Conservation (phyloP, 2,329 filamentous ascomycete genomes). For the Penicillium sclerotigenum region DNA sequence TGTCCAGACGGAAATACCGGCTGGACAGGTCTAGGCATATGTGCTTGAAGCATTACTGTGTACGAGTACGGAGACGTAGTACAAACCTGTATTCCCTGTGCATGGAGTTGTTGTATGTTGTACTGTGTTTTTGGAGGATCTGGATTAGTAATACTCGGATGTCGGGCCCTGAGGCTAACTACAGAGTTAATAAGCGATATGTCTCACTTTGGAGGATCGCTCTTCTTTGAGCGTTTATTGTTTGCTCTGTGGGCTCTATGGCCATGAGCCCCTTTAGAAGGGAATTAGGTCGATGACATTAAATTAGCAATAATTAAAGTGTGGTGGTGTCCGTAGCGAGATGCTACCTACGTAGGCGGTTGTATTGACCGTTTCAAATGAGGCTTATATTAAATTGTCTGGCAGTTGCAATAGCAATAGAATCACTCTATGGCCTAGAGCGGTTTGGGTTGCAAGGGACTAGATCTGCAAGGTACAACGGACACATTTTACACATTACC, state of each 20-base stretch:
- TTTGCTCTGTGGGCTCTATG: neutral
- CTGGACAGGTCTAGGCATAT: slow-evolving; percentile 4
- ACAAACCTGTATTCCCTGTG: neutral
- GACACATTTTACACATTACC: neutral
- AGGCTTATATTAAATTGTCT: neutral
- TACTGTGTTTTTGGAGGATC: neutral
- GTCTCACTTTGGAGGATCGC: slow-evolving; percentile 1
- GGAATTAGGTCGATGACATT: neutral
- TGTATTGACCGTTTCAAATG: neutral
- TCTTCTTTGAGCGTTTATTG: neutral
- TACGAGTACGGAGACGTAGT: neutral
- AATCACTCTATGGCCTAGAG: neutral
- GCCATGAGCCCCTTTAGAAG: neutral
- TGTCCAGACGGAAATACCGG: neutral
- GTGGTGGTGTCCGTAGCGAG: neutral
- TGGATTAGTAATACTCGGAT: neutral
- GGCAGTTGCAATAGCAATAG: neutral
- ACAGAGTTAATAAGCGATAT: neutral
- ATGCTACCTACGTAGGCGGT: neutral
- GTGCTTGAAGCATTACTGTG: neutral
- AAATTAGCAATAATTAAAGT: neutral
- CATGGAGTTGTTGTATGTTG: too few species aligned
- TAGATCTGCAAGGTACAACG: slow-evolving; percentile 5
- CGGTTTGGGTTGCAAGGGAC: slow-evolving; percentile 3
- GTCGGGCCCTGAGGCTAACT: neutral